phyloP scores from a whole-genome alignment of 2,329 filamentous ascomycete species.

The Diaporthe vaccinii region DNA sequence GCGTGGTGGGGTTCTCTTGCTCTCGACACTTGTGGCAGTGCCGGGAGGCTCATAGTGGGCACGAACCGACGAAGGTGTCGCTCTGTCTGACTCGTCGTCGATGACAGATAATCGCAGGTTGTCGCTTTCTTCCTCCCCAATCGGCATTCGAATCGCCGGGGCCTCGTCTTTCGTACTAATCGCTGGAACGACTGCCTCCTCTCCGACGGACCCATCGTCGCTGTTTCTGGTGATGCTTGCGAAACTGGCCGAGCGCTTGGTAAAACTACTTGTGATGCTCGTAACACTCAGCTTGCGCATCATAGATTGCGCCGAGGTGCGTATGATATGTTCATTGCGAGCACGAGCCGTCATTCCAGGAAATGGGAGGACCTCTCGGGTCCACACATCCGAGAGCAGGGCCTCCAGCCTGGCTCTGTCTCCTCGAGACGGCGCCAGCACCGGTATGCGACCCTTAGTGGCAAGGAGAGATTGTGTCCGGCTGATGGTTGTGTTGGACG shows the following conservation, averaged over 20 bases:
- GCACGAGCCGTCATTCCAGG: constrained; percentile 81
- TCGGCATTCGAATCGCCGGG: neutral
- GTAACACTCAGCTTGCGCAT: constrained; percentile 90
- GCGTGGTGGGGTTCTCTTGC: constrained; percentile 6
- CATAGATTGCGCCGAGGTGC: constrained; percentile 85
- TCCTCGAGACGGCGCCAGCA: constrained; percentile 79
- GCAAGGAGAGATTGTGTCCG: constrained; percentile 85
- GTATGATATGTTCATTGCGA: constrained; percentile 78
- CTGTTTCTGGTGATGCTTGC: constrained; percentile 52
- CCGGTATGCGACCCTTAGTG: constrained; percentile 74
- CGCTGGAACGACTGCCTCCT: neutral
- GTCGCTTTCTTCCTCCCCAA: neutral
- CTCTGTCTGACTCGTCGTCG: constrained; percentile 35
- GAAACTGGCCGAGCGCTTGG: constrained; percentile 75
- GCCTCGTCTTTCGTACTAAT: neutral
- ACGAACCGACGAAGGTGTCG: constrained; percentile 28
- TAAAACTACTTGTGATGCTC: constrained; percentile 82
- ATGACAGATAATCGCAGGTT: constrained; percentile 30
- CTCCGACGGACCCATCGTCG: constrained; percentile 48
- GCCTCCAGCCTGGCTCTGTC: constrained; percentile 85
- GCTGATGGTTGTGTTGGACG: constrained; percentile 70
- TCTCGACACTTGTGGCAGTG: neutral
- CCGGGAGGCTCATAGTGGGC: neutral
- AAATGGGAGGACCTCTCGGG: constrained; percentile 82
- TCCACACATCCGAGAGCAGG: constrained; percentile 85